Percentiles rank a stretch among this genome's conserved stretches.
phyloP scores from a whole-genome alignment of 2,329 filamentous ascomycete genomes.

The Pseudopyricularia cyperi region DNA sequence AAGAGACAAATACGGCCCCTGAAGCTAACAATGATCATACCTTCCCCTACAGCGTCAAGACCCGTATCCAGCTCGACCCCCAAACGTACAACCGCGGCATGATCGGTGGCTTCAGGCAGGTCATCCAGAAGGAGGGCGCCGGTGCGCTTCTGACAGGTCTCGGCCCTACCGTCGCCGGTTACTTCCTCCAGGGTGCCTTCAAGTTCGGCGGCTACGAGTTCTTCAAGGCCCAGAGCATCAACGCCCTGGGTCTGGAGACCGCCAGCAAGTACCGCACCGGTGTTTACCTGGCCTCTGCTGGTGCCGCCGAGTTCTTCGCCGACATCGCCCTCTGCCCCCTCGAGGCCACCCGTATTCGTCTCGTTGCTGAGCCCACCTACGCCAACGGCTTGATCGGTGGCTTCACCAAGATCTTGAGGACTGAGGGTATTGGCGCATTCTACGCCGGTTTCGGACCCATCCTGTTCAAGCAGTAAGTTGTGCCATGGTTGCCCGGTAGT shows the following conservation, averaged over 20 bases:
- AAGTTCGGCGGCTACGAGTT: slow-evolving; percentile 84
- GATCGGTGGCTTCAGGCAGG: slow-evolving; percentile 66
- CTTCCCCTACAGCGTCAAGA: slow-evolving; percentile 55
- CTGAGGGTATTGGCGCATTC: slow-evolving; percentile 64
- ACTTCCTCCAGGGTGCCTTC: slow-evolving; percentile 77
- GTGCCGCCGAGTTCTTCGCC: slow-evolving; percentile 45
- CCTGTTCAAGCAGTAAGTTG: slow-evolving; percentile 59
- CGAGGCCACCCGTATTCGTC: slow-evolving; percentile 74
- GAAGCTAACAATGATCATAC: not conserved
- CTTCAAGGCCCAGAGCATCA: slow-evolving; percentile 77
- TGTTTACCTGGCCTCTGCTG: slow-evolving; percentile 55
- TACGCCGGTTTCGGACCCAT: slow-evolving; percentile 74
- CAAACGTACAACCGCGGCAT: slow-evolving; percentile 68
- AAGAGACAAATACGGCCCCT: not conserved
- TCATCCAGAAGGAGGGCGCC: slow-evolving; percentile 61
- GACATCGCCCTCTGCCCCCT: slow-evolving; percentile 72
- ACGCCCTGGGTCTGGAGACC: slow-evolving; percentile 55
- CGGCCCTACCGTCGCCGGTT: slow-evolving; percentile 66
- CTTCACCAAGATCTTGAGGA: slow-evolving; percentile 61
- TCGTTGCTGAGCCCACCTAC: slow-evolving; percentile 67
- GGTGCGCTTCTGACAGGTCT: slow-evolving; percentile 66
- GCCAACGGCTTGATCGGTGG: slow-evolving; percentile 59
- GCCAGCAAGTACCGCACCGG: slow-evolving; percentile 59
- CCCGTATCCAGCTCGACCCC: slow-evolving; percentile 74
- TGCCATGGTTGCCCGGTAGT: not conserved